phyloP scores from a whole-genome alignment of 2,329 filamentous ascomycete species.

The Nakataea oryzae region DNA sequence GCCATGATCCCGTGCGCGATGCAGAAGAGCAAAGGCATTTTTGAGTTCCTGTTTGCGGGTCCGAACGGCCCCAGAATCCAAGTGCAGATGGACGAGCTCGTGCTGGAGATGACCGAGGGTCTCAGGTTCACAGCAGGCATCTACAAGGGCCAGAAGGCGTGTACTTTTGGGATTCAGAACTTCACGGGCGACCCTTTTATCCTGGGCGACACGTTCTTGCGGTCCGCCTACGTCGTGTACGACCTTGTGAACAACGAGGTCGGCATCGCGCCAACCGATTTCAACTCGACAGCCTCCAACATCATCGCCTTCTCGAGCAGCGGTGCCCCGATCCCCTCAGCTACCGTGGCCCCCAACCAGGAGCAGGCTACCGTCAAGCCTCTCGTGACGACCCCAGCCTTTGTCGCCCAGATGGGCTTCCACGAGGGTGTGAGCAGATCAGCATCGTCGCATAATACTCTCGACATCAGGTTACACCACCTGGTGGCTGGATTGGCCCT shows the following conservation, averaged over 20 bases:
- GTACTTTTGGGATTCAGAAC: constrained; percentile 48
- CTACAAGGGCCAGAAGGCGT: constrained; percentile 34
- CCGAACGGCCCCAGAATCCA: constrained; percentile 36
- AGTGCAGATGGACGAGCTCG: constrained; percentile 44
- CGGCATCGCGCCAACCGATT: constrained; percentile 42
- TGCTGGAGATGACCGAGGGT: constrained; percentile 32
- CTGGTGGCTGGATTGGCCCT: background rate
- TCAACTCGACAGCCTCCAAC: constrained; percentile 40
- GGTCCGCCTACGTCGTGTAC: constrained; percentile 51
- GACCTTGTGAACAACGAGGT: constrained; percentile 48
- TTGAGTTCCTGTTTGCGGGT: constrained; percentile 44
- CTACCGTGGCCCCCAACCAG: constrained; percentile 32
- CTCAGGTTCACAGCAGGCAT: constrained; percentile 25
- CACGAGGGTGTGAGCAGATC: constrained; percentile 9
- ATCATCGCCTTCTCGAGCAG: constrained; percentile 38
- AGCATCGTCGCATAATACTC: too few species aligned
- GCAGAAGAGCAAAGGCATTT: constrained; percentile 31
- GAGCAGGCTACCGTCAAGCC: constrained; percentile 17
- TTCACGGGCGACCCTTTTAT: constrained; percentile 30
- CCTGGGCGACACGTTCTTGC: constrained; percentile 47
- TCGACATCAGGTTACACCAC: background rate
- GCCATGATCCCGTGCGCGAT: constrained; percentile 41
- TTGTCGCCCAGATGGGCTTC: constrained; percentile 25
- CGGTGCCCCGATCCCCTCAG: constrained; percentile 38
- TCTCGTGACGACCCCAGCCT: constrained; percentile 18